Conservation (phyloP, 192 early-diverging fungal species). For the Phlyctochytrium planicorne region DNA sequence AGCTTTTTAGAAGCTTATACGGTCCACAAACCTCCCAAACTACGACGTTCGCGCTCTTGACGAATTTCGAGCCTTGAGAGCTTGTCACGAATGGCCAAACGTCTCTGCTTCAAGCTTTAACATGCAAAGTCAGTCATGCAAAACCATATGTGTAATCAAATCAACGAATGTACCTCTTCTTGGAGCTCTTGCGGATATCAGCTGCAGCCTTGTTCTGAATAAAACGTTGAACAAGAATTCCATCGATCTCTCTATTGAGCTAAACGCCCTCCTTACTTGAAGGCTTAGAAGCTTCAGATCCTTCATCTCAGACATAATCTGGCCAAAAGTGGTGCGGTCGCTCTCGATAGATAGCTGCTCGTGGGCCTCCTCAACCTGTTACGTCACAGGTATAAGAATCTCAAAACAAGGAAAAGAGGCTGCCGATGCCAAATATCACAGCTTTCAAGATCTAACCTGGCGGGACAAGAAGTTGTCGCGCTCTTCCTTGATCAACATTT, state of each 20-base stretch:
- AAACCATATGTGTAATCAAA: not conserved
- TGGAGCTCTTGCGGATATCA: constrained; percentile 23
- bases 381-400: not conserved
- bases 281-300: constrained; percentile 11
- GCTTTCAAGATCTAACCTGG: constrained; percentile 11
- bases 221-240: too few species aligned
- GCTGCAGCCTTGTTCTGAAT: constrained; percentile 22
- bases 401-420: not conserved
- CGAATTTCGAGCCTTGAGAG: constrained; percentile 7
- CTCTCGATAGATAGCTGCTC: constrained; percentile 17
- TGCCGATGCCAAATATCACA: too few species aligned
- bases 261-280: not conserved
- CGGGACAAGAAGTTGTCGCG: constrained; percentile 16
- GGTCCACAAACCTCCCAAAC: constrained; percentile 3
- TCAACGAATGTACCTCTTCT: constrained; percentile 21
- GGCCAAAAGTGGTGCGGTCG: constrained; percentile 26
- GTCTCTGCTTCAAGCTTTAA: constrained; percentile 17
- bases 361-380: constrained; percentile 14
- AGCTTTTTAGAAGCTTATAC: not conserved
- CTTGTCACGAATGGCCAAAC: constrained; percentile 12
- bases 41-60: constrained; percentile 15
- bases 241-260: too few species aligned
- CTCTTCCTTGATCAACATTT: constrained; percentile 22
- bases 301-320: constrained; percentile 29
- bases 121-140: not conserved